Conservation (phyloP, 2,329 filamentous ascomycete genomes). For the Apiospora sp. region DNA sequence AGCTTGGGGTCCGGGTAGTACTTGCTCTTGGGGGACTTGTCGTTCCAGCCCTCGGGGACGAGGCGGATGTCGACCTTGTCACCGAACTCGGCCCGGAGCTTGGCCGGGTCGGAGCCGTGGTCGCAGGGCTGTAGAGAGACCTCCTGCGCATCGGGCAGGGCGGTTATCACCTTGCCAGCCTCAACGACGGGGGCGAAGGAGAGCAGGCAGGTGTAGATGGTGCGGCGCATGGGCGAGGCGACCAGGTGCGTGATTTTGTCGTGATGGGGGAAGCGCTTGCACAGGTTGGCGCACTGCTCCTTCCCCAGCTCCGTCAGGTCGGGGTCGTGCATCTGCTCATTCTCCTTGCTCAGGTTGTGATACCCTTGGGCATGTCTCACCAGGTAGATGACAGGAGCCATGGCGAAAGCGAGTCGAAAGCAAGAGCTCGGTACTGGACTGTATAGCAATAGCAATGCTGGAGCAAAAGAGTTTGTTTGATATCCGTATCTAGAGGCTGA, state of each 20-base stretch:
- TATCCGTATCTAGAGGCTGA: background rate
- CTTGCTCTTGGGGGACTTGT: conserved; percentile 60
- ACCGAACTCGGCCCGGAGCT: conserved; percentile 68
- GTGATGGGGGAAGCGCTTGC: conserved; percentile 70
- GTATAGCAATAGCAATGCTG: background rate
- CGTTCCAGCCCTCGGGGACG: conserved; percentile 74
- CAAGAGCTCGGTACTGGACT: background rate
- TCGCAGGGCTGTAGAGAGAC: conserved; percentile 79
- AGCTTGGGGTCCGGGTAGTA: conserved; percentile 59
- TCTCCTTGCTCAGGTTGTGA: conserved; percentile 78
- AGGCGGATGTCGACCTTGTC: conserved; percentile 67
- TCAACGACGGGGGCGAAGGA: conserved; percentile 68
- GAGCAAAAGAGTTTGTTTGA: background rate
- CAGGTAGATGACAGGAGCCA: conserved; percentile 67
- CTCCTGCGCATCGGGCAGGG: conserved; percentile 81
- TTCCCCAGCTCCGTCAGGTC: conserved; percentile 78
- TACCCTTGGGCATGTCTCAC: conserved; percentile 80
- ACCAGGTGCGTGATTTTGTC: conserved; percentile 72
- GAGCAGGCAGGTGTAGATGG: conserved; percentile 78
- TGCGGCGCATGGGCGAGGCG: conserved; percentile 82
- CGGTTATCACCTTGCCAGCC: conserved; percentile 60
- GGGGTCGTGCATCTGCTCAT: conserved; percentile 80
- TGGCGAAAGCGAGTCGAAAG: conserved; percentile 35
- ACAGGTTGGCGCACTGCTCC: conserved; percentile 74
- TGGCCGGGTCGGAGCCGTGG: conserved; percentile 66